Percentiles rank a stretch among this genome's conserved stretches.
Evolutionary conservation across 83 land plant genomes (phyloP).

Genomic region (Thuja plicata): DNA sequence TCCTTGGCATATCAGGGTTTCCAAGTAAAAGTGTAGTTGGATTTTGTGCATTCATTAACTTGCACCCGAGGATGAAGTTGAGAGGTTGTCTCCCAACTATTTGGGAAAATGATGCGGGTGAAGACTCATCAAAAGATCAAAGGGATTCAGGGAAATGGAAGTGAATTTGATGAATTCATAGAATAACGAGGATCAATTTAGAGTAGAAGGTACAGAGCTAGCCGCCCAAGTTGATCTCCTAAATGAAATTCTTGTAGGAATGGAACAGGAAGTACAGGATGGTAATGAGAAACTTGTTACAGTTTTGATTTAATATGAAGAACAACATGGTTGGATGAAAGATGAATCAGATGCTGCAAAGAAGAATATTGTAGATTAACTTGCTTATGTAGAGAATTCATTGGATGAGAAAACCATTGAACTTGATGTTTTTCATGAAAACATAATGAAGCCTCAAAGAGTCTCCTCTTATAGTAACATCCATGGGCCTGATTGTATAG

Average conservation of each 20-base stretch:
- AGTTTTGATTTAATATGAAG: constrained; percentile 19
- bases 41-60: too few relatives aligned
- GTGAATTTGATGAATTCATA: constrained; percentile 13
- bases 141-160: constrained; percentile 4
- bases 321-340: constrained; percentile 13
- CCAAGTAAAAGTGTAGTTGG: too few relatives aligned
- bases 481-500: not conserved
- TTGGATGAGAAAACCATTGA: not conserved
- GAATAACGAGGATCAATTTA: constrained; percentile 7
- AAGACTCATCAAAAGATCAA: too few relatives aligned
- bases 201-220: constrained; percentile 5
- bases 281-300: constrained; percentile 17
- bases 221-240: constrained; percentile 6
- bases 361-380: not conserved
- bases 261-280: constrained; percentile 15
- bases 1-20: too few relatives aligned
- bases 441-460: not conserved
- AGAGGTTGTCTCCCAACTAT: too few relatives aligned
- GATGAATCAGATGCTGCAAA: constrained; percentile 7
- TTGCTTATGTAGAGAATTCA: not conserved
- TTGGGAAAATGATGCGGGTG: too few relatives aligned
- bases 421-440: not conserved
- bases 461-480: not conserved
- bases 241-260: constrained; percentile 6
- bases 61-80: too few relatives aligned